Conservation (phyloP, 192 early-diverging fungal genomes). For the Glomus cerebriforme region DNA sequence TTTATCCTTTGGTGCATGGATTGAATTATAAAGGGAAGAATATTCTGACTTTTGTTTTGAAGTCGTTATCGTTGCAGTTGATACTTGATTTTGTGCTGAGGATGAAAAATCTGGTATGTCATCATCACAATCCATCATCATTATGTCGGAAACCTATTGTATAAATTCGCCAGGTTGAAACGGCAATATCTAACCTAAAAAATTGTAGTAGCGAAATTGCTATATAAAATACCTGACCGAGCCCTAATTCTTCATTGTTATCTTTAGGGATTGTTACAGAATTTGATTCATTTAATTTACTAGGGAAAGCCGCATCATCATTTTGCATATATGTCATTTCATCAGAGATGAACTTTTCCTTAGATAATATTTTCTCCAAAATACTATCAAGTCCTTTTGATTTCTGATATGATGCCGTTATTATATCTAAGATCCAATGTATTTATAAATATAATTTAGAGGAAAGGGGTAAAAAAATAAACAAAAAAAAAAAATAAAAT, state of each 20-base stretch:
- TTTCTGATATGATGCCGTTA: conserved; percentile 14
- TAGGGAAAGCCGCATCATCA: background rate
- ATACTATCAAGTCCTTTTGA: conserved; percentile 12
- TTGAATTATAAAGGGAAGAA: background rate
- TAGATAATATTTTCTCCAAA: conserved; percentile 16
- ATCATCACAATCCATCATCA: conserved; percentile 19
- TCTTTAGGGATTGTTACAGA: background rate
- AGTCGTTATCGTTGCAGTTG: background rate
- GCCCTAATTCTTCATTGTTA: background rate
- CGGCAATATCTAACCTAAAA: background rate
- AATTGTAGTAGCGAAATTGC: background rate
- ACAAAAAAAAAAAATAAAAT: no score
- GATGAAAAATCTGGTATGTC: background rate
- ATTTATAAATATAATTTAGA: background rate
- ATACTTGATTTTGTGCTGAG: background rate
- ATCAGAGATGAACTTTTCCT: background rate
- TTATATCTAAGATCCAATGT: conserved; percentile 1
- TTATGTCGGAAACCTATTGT: conserved; percentile 1
- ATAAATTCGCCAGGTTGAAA: background rate
- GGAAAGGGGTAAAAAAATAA: background rate
- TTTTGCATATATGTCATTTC: background rate
- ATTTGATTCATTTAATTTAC: background rate
- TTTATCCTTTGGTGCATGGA: background rate
- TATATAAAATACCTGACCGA: background rate
- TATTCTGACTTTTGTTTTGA: background rate